Conservation (phyloP, 2,329 filamentous ascomycete genomes). For the Ophiocordyceps camponoti-floridani region DNA sequence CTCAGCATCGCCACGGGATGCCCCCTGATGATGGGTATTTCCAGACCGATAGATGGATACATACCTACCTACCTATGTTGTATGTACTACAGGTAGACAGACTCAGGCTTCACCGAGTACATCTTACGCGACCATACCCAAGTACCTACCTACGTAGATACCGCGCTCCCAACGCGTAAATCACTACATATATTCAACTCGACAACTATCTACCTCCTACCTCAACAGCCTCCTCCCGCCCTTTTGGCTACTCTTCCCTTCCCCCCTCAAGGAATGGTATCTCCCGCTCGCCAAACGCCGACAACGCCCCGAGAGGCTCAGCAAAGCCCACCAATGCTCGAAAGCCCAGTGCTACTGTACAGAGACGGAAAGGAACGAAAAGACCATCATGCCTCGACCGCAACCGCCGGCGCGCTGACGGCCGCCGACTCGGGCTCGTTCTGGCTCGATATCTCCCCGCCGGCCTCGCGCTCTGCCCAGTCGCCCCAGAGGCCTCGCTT, state of each 20-base stretch:
- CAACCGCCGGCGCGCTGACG: conserved; percentile 13
- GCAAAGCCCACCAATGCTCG: conserved; percentile 14
- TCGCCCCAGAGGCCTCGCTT: conserved; percentile 95
- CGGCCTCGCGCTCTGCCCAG: conserved; percentile 71
- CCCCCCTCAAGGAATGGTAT: conserved; percentile 17
- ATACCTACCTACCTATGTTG: too few species aligned
- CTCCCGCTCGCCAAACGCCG: conserved; percentile 16
- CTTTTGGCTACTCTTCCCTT: background rate
- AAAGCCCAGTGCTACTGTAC: conserved; percentile 16
- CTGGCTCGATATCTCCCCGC: conserved; percentile 39
- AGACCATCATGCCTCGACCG: conserved; percentile 17
- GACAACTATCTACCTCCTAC: too few species aligned
- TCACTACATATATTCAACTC: too few species aligned
- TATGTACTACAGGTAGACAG: too few species aligned
- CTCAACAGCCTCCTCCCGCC: background rate
- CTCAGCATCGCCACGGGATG: too few species aligned
- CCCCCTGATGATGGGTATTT: too few species aligned
- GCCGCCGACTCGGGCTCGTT: conserved; percentile 22
- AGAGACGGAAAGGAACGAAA: conserved; percentile 5
- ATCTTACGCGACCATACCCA: too few species aligned
- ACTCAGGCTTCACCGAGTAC: too few species aligned
- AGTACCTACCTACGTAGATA: too few species aligned
- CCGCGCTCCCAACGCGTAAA: too few species aligned
- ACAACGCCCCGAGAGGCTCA: conserved; percentile 15
- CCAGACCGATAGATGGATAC: too few species aligned